Conservation (phyloP, 805 yeast species). For the Starmerella khaoyaiensis region DNA sequence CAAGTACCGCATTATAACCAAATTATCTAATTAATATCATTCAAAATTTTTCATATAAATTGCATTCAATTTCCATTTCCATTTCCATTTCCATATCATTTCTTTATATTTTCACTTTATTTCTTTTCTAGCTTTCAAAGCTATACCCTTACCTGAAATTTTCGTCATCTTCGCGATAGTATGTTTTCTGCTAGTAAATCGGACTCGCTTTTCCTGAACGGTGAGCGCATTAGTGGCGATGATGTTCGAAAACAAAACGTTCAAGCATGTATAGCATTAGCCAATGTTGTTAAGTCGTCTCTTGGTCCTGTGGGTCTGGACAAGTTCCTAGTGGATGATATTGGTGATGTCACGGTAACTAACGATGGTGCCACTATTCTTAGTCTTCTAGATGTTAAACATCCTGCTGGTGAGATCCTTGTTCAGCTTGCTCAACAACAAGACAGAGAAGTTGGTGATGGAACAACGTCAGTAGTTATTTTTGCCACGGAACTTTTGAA, state of each 20-base stretch:
- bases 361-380: conserved; percentile 98
- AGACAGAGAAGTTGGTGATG: conserved; percentile 97
- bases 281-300: conserved; percentile 78
- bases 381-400: conserved; percentile 84
- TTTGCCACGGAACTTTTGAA: conserved; percentile 85
- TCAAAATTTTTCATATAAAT: no score
- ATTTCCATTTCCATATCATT: no score
- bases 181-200: conserved; percentile 20
- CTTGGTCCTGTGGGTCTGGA: conserved; percentile 97
- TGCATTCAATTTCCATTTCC: no score
- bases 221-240: conserved; percentile 90
- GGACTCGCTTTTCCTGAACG: conserved; percentile 88
- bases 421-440: conserved; percentile 98
- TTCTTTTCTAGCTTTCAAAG: no score
- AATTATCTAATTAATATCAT: no score
- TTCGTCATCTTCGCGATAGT: not conserved
- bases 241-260: conserved; percentile 92
- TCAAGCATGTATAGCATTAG: conserved; percentile 77
- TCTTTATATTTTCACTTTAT: no score
- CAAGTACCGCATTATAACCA: no score
- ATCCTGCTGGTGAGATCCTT: conserved; percentile 94
- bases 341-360: conserved; percentile 97
- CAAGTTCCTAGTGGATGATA: conserved; percentile 96
- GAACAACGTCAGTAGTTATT: conserved; percentile 94
- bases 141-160: no score